Percentiles rank a stretch among this genome's conserved stretches.
These are phyloP conservation scores for Fusarium sp. DNA, from an alignment of 2,329 filamentous ascomycete genomes.

Conservation along the genomic window DNA sequence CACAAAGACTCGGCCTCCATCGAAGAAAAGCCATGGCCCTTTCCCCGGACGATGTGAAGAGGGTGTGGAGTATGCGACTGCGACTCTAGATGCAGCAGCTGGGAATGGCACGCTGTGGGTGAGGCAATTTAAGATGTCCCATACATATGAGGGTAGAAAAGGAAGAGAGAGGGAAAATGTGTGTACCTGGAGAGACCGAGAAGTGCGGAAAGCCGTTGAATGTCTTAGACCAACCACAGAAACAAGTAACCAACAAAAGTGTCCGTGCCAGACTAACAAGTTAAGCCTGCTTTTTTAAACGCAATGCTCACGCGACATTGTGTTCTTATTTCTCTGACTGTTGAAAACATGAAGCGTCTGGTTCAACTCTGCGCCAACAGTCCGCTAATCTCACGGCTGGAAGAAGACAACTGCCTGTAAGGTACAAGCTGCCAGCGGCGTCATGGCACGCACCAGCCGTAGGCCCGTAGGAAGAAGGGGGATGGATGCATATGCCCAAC, in stretches of 20 bases:
- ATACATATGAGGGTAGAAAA: neutral
- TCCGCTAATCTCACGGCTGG: neutral
- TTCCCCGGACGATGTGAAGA: neutral
- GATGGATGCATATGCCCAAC: slow-evolving; percentile 6
- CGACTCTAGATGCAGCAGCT: neutral
- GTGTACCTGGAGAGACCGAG: neutral
- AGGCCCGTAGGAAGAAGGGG: neutral
- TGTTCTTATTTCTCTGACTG: neutral
- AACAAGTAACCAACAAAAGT: neutral
- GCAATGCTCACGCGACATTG: slow-evolving; percentile 4
- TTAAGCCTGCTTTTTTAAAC: neutral
- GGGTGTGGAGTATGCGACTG: slow-evolving; percentile 1
- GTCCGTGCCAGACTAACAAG: neutral
- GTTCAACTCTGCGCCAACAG: neutral
- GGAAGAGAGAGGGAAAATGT: neutral
- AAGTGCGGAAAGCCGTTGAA: neutral
- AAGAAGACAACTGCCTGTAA: neutral
- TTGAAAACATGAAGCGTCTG: neutral
- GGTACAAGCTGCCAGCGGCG: neutral
- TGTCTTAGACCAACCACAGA: neutral
- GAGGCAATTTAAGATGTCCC: neutral
- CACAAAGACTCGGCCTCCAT: slow-evolving; percentile 1
- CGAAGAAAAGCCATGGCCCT: neutral
- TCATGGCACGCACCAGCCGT: neutral
- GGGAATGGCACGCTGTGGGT: neutral